Base-by-base conservation (phyloP, 441 rosid genomes). In the Geranium incanum region DNA sequence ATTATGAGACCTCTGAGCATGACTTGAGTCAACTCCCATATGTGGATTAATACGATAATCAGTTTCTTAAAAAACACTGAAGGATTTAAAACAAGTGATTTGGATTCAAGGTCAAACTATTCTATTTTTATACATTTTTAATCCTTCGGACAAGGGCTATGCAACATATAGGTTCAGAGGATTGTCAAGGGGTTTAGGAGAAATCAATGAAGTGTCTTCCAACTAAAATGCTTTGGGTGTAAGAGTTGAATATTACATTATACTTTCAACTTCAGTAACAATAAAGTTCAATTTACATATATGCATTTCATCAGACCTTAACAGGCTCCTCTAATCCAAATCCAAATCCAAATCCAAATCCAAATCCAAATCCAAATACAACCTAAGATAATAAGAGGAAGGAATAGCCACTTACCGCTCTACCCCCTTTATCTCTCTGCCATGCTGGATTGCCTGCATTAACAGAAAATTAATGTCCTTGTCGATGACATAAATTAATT, bases 361-460 rank as follows among this genome's bases (percentile, higher is more conserved):
- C 48, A 41, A 41, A 41, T 28, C 33, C 33, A 28, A 43, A 43
- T 43, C 50, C 50, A 43, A 43, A 43, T 6, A 11, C 50, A 43
- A 43, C 11, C 50, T 43, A 43, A 43, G 11, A 43, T 6, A 43
- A 33, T 15, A 0, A 48, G 69, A 59, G 4, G 45, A 69, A 45
- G 37, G 52, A 69, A 62, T 7, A 72, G 50, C 70, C 68, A 74
- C 81, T 69, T 71, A 82, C 82, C 55, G 73, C 75, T 70, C 73
- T 77, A 19, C 82, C 76, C 60, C 55, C 59, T 68, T 79, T 82
- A 73, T 82, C 74, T 64, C 69, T 77, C 72, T 67, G 76, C 43
- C 59, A 68, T 55, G 78, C 76, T 6, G 78, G 85, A 16, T 28
- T 66, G 43, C 85, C 85, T 79, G n/a, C 72, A 68, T 15, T 15